Percentiles rank a stretch among this genome's conserved stretches.
Conservation (phyloP, 2,329 filamentous ascomycete species). For the Cladosporium sp. region DNA sequence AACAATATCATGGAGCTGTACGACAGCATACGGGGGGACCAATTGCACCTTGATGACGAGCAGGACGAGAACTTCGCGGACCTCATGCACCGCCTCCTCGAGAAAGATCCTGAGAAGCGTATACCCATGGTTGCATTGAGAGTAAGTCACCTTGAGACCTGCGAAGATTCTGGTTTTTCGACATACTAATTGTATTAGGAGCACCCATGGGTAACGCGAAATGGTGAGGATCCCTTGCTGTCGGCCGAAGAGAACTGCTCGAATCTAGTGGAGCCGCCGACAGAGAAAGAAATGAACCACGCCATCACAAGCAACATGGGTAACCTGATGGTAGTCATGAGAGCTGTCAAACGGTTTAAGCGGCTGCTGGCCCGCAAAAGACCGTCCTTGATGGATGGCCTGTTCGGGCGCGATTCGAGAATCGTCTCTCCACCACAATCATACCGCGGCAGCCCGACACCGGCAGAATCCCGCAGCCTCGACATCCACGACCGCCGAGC, state of each 20-base stretch:
- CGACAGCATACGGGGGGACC: conserved; percentile 72
- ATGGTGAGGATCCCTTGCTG: conserved; percentile 70
- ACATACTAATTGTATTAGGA: conserved; percentile 46
- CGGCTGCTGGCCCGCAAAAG: conserved; percentile 56
- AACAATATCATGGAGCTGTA: conserved; percentile 78
- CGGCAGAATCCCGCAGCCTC: conserved; percentile 40
- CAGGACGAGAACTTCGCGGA: conserved; percentile 65
- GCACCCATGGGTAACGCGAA: conserved; percentile 87
- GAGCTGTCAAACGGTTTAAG: conserved; percentile 87
- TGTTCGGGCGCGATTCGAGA: conserved; percentile 52
- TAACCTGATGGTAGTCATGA: conserved; percentile 80
- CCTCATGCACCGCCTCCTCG: conserved; percentile 65
- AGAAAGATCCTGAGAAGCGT: conserved; percentile 77
- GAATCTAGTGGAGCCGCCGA: conserved; percentile 72
- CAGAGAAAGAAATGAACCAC: conserved; percentile 80
- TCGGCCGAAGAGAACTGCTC: conserved; percentile 80
- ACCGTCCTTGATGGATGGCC: conserved; percentile 50
- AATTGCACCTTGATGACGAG: conserved; percentile 55
- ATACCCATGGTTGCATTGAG: conserved; percentile 78
- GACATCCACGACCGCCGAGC: conserved; percentile 47
- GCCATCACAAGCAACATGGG: conserved; percentile 89
- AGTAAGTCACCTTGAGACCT: conserved; percentile 47
- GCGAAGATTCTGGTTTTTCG: too few relatives aligned
- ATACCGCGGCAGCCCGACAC: conserved; percentile 34
- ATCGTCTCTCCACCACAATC: conserved; percentile 53